Conservation (phyloP, 2,329 filamentous ascomycete species). For the Helotiales sp. region DNA sequence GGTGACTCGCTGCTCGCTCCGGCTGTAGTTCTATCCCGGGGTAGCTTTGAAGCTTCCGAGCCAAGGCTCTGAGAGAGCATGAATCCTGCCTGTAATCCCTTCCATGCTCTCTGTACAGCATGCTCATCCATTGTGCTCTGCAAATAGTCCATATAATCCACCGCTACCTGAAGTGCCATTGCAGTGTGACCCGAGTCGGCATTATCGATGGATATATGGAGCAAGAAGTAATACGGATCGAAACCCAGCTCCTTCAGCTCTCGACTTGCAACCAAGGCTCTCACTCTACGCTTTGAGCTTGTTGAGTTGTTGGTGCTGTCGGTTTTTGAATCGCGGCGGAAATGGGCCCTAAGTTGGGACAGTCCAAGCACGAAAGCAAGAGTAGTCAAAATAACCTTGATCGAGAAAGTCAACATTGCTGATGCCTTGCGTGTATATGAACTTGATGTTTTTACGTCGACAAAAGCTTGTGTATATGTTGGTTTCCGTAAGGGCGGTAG, state of each 20-base stretch:
- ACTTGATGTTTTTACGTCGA: too few species aligned
- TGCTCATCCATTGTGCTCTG: slow-evolving; percentile 28
- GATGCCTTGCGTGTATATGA: too few species aligned
- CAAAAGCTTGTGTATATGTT: too few species aligned
- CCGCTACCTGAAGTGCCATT: slow-evolving; percentile 44
- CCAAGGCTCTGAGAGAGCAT: slow-evolving; percentile 33
- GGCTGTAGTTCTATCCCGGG: background rate
- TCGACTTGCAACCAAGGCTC: slow-evolving; percentile 39
- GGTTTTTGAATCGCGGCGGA: too few species aligned
- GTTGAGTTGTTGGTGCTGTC: too few species aligned
- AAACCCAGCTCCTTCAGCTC: slow-evolving; percentile 46
- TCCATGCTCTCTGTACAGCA: slow-evolving; percentile 39
- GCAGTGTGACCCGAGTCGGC: slow-evolving; percentile 47
- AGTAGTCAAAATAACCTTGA: too few species aligned
- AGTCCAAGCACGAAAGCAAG: too few species aligned
- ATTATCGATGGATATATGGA: slow-evolving; percentile 53
- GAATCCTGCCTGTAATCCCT: slow-evolving; percentile 44
- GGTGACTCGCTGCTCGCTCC: background rate
- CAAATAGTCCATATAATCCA: slow-evolving; percentile 39
- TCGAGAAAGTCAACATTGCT: too few species aligned
- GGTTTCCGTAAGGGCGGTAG: too few species aligned
- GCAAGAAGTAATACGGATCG: slow-evolving; percentile 48
- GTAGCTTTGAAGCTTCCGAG: slow-evolving; percentile 9
- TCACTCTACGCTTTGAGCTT: too few species aligned
- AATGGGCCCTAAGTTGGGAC: too few species aligned